Evolutionary conservation across 345 rosid species (phyloP), one percentile per base, ranked within the genome.

Genomic region (Kernera saxatilis): DNA sequence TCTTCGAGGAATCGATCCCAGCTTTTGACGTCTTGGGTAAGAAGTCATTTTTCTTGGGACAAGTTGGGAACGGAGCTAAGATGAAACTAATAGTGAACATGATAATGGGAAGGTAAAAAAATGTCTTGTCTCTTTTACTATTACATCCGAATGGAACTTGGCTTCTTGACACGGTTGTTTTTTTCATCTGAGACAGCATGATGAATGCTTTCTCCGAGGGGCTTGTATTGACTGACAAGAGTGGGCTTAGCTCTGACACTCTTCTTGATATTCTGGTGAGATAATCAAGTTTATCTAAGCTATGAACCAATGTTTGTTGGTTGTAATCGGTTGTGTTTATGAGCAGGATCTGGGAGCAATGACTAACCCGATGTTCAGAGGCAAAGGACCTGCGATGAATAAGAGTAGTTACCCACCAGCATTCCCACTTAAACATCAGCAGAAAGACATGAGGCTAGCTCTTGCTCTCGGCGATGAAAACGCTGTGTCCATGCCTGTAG

Each of bases 151-250:
- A n/a, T 22, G 22, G 13, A 39, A 22, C 30, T 3, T 58, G 39
- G 43, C 44, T 49, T 67, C 8, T 14, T 73, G 27, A 50, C 21
- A 23, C 23, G 3, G 14, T 9, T 54, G 30, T 27, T 33, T 32
- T n/a, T 33, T 22, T 51, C 55, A 13, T 69, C 2, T 5, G 65
- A 39, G 26, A 44, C 81, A 92, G 96, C 63, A 66, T 94, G 97
- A 86, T 94, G 99, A 89, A 83, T 12, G 85, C 99, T 9, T 94
- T 91, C 67, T 91, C 99, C 0, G 96, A 94, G 79, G 99, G 97
- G 54, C 86, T 94, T 55, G 95, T 81, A 36, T 81, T 91, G 76
- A 88, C 97, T 15, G 93, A 84, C 57, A 82, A 81, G 81, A 91
- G 93, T 66, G 95, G 95, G 66, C 81, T 91, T 69, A 77, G 88